Conservation (phyloP, 2,329 filamentous ascomycete species). For the Alternaria incomplexa region DNA sequence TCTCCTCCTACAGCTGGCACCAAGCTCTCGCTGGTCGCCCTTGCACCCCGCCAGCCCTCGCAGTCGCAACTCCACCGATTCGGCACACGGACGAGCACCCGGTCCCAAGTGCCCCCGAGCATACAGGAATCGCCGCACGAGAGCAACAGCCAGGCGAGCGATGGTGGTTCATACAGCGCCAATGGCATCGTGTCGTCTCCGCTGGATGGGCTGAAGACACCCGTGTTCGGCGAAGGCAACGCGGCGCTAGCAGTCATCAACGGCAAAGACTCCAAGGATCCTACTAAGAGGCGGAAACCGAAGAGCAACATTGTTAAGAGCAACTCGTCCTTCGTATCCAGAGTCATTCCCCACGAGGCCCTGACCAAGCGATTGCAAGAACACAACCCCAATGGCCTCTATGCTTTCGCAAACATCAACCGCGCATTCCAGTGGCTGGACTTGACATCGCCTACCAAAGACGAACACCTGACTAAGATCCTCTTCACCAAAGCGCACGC, state of each 20-base stretch:
- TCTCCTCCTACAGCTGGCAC: slow-evolving; percentile 85
- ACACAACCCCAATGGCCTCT: slow-evolving; percentile 76
- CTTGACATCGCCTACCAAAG: slow-evolving; percentile 76
- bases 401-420: slow-evolving; percentile 95
- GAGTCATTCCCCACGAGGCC: slow-evolving; percentile 88
- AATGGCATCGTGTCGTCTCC: slow-evolving; percentile 45
- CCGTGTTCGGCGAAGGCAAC: slow-evolving; percentile 87
- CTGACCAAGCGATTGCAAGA: slow-evolving; percentile 81
- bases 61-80: slow-evolving; percentile 52
- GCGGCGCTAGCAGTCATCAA: slow-evolving; percentile 67
- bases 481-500: slow-evolving; percentile 96
- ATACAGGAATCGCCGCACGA: slow-evolving; percentile 55
- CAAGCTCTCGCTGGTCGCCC: slow-evolving; percentile 77
- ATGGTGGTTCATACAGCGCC: slow-evolving; percentile 51
- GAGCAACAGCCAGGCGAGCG: slow-evolving; percentile 53
- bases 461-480: slow-evolving; percentile 93
- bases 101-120: slow-evolving; percentile 52
- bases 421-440: slow-evolving; percentile 97
- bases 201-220: slow-evolving; percentile 48
- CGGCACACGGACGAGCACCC: slow-evolving; percentile 50
- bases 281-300: slow-evolving; percentile 81
- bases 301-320: slow-evolving; percentile 99
- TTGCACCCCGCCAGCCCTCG: slow-evolving; percentile 62
- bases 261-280: slow-evolving; percentile 70
- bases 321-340: slow-evolving; percentile 97